Evolutionary conservation across 2,329 filamentous ascomycete species (phyloP), one percentile per base, ranked within the genome.

Genomic region (Alternaria novae-zelandiae): DNA sequence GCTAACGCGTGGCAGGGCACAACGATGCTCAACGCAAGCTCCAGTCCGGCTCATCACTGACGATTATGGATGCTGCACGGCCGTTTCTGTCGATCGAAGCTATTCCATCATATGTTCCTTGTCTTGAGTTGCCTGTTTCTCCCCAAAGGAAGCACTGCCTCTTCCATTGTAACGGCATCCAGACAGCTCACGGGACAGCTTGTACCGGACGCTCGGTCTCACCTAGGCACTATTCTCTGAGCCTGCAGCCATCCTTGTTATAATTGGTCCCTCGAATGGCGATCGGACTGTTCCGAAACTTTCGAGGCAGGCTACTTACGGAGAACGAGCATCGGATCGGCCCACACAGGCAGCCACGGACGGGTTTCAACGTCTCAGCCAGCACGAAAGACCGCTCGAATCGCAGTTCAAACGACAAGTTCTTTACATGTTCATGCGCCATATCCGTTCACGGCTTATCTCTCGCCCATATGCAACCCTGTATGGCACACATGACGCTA

Each of bases 1-100:
- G 56, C 67, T 66, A 68, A 68, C 54, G 66, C 61, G 64, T 65
- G 57, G 32, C 65, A 65, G 49, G 61, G 55, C 44, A 65, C 26
- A 32, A 46, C 17, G 36, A 46, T 36, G 51, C 45, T 60, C 41
- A 32, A 54, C 61, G 20, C 44, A 59, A 44, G 30, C 30, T 55
- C 36, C 32, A 26, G n/a, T 55, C 36, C 49, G 41, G 50, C 56
- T 25, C 28, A 51, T 41, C 13, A 28, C n/a, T 28, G 26, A 51
- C 32, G 20, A 47, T 28, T 11, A 44, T 36, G 44, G 43, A 45
- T 51, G 43, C 20, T 44, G 21, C 28, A 54, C 26, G 51, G 25
- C 30, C 28, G 44, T 15, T 36, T 20, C 8, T 23, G 28, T 30
- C 20, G 13, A 36, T 54, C 23, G 41, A 30, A 36, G 30, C 15